Percentiles rank a stretch among this genome's conserved stretches.
Evolutionary conservation across 352 stramenopile genomes (phyloP).

Genomic region (Globisporangium parvum): DNA sequence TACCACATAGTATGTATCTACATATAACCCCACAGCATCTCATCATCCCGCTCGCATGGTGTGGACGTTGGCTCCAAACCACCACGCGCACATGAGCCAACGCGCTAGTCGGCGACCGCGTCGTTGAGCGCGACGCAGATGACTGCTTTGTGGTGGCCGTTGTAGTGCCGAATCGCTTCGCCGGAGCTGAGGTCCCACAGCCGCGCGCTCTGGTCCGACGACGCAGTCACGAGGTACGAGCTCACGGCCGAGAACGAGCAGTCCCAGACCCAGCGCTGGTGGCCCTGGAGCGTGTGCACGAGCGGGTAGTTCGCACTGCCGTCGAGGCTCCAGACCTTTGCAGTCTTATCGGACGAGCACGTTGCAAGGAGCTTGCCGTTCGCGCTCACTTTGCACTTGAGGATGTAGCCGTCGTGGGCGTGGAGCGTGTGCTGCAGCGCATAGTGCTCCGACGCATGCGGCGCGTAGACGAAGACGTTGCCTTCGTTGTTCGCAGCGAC

Average conservation of each 20-base stretch:
- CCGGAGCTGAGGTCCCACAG: slow-evolving; percentile 95
- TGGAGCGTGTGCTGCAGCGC: slow-evolving; percentile 62
- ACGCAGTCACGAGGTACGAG: slow-evolving; percentile 96
- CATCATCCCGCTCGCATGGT: too few relatives aligned
- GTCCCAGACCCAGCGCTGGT: slow-evolving; percentile 98
- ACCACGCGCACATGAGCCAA: too few relatives aligned
- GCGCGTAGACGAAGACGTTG: slow-evolving; percentile 92
- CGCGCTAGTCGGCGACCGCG: slow-evolving; percentile 47
- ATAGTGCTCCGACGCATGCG: slow-evolving; percentile 56
- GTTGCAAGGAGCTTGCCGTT: slow-evolving; percentile 89
- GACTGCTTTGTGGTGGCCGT: slow-evolving; percentile 87
- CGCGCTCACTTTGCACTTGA: slow-evolving; percentile 88
- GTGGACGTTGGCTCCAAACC: neutral
- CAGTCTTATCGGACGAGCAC: slow-evolving; percentile 89
- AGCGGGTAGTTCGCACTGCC: slow-evolving; percentile 33
- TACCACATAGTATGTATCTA: slow-evolving; percentile 5
- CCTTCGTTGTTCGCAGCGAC: slow-evolving; percentile 94
- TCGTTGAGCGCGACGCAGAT: slow-evolving; percentile 88
- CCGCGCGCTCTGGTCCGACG: slow-evolving; percentile 94
- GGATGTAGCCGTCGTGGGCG: slow-evolving; percentile 89
- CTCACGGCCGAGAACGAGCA: slow-evolving; percentile 97
- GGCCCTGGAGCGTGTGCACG: slow-evolving; percentile 77
- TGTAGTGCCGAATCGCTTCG: slow-evolving; percentile 86
- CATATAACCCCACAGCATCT: neutral
- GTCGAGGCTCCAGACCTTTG: slow-evolving; percentile 86